Base-by-base conservation (phyloP, 345 rosid species). In the Eucalyptus brandiana region DNA sequence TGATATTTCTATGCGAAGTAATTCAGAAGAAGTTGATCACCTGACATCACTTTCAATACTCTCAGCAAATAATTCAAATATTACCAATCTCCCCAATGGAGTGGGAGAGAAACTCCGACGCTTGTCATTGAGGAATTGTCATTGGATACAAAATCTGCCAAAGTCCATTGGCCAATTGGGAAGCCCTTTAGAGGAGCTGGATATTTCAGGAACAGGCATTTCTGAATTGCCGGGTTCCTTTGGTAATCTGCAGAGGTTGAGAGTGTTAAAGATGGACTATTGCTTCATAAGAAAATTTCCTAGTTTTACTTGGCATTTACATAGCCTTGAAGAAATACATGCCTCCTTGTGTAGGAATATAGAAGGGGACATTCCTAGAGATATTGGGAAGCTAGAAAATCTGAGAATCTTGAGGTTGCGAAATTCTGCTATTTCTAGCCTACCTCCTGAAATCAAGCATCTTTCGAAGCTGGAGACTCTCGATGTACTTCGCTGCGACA, bases 1-100 rank as follows among this genome's bases (percentile, higher is more conserved):
- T 50, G 8, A 6, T 50, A 50, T 50, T 50, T 6, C 1, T 3
- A 0, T 17, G 21, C 8, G 0, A 17, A 50, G 54, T 50, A 8
- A 50, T 17, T 50, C 21, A 17, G 19, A 50, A 16, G 53, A 50
- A 50, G 19, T 50, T 50, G 53, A 50, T 0, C 53, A 50, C 53
- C 53, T 50, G 53, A 50, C 53, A 16, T 50, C 53, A 50, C 53
- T 50, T 50, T 50, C 53, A 16, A 50, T 50, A 50, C 53, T 50
- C 53, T 50, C 53, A 50, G 53, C 53, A 50, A 50, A 50, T 49
- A 49, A 49, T 49, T 49, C 51, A 49, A 49, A 49, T 49, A 49
- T 49, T 49, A 49, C 51, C 51, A 0, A 50, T 0, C 65, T 58
- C 14, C 65, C 65, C 28, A 10, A 0, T 58, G 65, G 30, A 58